phyloP scores from a whole-genome alignment of 805 yeast genomes.

The Cyberlindnera bimundalis region DNA sequence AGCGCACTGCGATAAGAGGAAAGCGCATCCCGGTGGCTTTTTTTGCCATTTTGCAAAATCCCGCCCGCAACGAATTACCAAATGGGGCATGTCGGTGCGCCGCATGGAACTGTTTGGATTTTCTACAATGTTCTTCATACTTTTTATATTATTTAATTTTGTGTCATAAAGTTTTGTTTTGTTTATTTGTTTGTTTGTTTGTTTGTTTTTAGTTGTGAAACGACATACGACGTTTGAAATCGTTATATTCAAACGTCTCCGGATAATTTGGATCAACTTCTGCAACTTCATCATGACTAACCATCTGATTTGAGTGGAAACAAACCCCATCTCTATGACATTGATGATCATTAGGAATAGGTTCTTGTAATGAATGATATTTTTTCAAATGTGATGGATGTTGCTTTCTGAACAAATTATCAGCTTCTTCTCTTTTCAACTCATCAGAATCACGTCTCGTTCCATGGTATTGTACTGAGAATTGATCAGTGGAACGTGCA shows the following conservation, averaged over 20 bases:
- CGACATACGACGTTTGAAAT: conserved; percentile 26
- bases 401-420: neutral
- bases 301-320: conserved; percentile 14
- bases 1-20: conserved; percentile 6
- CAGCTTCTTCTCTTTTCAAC: neutral
- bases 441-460: conserved; percentile 5
- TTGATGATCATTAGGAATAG: neutral
- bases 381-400: conserved; percentile 3
- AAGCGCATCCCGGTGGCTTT: conserved; percentile 1
- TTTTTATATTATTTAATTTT: too few species aligned
- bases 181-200: too few species aligned
- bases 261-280: conserved; percentile 4
- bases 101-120: neutral
- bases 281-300: conserved; percentile 4
- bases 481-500: conserved; percentile 10
- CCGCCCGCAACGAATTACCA: conserved; percentile 13
- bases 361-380: neutral
- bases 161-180: too few species aligned
- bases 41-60: too few species aligned
- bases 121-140: neutral
- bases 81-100: conserved; percentile 20
- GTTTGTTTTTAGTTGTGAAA: conserved; percentile 6
- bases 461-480: conserved; percentile 11
- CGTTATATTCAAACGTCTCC: conserved; percentile 22
- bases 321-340: neutral